phyloP scores from a whole-genome alignment of 2,329 filamentous ascomycete species.

The Orbilia blumenaviensis region DNA sequence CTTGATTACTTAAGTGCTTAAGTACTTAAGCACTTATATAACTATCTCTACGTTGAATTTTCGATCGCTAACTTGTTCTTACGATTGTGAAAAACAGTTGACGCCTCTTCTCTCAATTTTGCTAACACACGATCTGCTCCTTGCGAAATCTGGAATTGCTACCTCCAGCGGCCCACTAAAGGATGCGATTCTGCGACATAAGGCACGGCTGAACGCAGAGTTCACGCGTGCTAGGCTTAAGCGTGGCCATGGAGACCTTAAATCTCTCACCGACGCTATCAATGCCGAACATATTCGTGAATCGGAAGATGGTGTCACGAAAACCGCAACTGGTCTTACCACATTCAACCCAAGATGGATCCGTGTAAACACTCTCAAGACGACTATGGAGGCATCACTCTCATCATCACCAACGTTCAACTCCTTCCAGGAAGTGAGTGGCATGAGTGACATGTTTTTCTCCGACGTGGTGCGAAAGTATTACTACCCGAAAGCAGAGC shows the following conservation, averaged over 20 bases:
- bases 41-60: background rate
- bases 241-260: conserved; percentile 73
- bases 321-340: conserved; percentile 63
- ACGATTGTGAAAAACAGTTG: background rate
- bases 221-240: conserved; percentile 81
- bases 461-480: conserved; percentile 19
- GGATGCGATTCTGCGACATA: conserved; percentile 79
- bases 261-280: conserved; percentile 65
- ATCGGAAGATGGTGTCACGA: conserved; percentile 63
- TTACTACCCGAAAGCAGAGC: conserved; percentile 60
- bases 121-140: conserved; percentile 83
- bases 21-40: too few species aligned
- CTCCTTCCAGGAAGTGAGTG: conserved; percentile 67
- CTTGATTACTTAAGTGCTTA: too few species aligned
- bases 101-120: conserved; percentile 72
- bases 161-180: conserved; percentile 79
- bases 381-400: conserved; percentile 76
- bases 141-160: conserved; percentile 82
- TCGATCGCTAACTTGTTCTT: background rate
- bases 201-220: conserved; percentile 80
- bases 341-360: conserved; percentile 85
- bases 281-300: conserved; percentile 65
- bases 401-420: conserved; percentile 72
- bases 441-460: conserved; percentile 50
- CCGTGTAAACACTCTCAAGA: conserved; percentile 81